Base-by-base conservation (phyloP, 2,329 filamentous ascomycete genomes). In the Cordyceps cicadae region DNA sequence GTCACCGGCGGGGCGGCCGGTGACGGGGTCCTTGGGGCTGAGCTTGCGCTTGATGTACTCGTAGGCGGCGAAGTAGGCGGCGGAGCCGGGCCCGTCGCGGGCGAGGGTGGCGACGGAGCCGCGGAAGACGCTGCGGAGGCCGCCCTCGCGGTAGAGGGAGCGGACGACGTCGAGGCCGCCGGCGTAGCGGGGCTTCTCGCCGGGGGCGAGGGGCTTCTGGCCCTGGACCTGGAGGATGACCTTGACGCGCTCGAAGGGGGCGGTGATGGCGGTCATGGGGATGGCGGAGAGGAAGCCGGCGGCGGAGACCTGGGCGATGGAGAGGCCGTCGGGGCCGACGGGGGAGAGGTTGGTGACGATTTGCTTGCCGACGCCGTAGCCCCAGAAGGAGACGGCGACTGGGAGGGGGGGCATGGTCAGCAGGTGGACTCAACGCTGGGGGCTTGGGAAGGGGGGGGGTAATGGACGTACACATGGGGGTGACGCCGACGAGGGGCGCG, bases 241-340 rank as follows among this genome's bases (percentile, higher is more conserved):
- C 78, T 99, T 99, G 68, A 99, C 92, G 70, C 94, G 93, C 82
- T 99, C 94, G 73, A 99, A 97, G 63, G 94, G 94, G 5, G 94
- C 94, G n/a, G 94, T 97, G 78, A 99, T 97, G 75, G 90, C 77
- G 4, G 94, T 99, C 91, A 96, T 96, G 70, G 94, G 94, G 63
- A 99, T 89, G 63, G 94, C 94, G 71, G 90, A 96, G 84, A 99
- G 95, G 85, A 97, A 97, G 65, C 94, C 94, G 15, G 94, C 94
- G 41, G 90, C 84, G 39, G 90, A 94, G 76, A 95, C 87, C 75
- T 99, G 94, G 49, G 81, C 88, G 70, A 97, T 92, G 62, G 87
- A 86, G 77, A 90, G 90, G 74, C 90, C 85, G 66, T 86, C 79
- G 58, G 88, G 85, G 24, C 79, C 80, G 62, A 87, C 85, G 17